Evolutionary conservation across 2,329 filamentous ascomycete genomes (phyloP).

Genomic region (Monosporascus ibericus): DNA sequence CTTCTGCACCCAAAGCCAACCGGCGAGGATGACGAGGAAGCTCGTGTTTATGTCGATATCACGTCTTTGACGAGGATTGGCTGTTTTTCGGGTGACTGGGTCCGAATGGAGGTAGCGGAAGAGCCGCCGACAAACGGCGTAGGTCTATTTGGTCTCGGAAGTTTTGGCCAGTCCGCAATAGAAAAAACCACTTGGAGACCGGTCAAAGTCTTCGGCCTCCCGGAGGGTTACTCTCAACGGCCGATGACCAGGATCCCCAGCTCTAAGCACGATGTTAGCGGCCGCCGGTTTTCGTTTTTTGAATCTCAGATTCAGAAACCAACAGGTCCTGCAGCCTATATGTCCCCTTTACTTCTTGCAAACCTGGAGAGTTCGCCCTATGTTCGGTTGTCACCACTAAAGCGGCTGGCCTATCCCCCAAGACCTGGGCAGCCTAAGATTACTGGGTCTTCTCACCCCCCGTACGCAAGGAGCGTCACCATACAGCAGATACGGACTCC

Average conservation of each 20-base stretch:
- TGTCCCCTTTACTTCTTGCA: slow-evolving; percentile 79
- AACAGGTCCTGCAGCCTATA: slow-evolving; percentile 57
- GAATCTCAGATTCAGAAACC: slow-evolving; percentile 61
- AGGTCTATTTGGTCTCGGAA: slow-evolving; percentile 61
- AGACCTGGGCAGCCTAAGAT: slow-evolving; percentile 52
- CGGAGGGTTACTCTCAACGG: slow-evolving; percentile 63
- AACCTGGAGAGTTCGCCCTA: slow-evolving; percentile 78
- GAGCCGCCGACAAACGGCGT: slow-evolving; percentile 65
- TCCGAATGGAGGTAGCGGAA: slow-evolving; percentile 70
- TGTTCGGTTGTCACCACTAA: slow-evolving; percentile 69
- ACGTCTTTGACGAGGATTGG: slow-evolving; percentile 80
- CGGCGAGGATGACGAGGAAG: slow-evolving; percentile 75
- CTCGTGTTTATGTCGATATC: slow-evolving; percentile 85
- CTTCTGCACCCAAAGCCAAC: slow-evolving; percentile 78
- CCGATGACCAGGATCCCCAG: slow-evolving; percentile 56
- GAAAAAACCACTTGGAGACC: slow-evolving; percentile 68
- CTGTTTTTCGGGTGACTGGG: slow-evolving; percentile 98
- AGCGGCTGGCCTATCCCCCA: slow-evolving; percentile 41
- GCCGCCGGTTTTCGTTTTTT: slow-evolving; percentile 54
- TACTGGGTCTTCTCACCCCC: slow-evolving; percentile 49
- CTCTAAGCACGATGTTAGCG: slow-evolving; percentile 41
- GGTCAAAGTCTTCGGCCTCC: slow-evolving; percentile 81
- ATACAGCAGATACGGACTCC: slow-evolving; percentile 86
- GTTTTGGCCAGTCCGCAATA: slow-evolving; percentile 56
- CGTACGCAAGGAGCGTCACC: slow-evolving; percentile 68